phyloP scores from a whole-genome alignment of 768 basidiomycete genomes.

The Mycena alexandri region DNA sequence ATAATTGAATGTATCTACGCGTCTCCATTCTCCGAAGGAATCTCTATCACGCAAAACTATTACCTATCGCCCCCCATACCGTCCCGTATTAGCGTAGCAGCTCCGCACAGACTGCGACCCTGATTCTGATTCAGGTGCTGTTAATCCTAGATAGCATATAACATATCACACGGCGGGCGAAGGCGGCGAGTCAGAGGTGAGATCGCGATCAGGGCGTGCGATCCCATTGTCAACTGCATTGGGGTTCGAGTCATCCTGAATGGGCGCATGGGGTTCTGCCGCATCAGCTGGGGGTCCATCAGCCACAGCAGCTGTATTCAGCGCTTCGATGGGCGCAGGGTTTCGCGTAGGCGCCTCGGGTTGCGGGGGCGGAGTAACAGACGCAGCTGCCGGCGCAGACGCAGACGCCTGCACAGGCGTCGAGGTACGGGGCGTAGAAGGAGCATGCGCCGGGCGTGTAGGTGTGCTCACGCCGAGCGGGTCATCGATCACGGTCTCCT shows the following conservation, averaged over 20 bases:
- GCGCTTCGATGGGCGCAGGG: constrained; percentile 10
- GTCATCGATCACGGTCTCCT: constrained; percentile 25
- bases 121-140: constrained; percentile 5
- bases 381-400: constrained; percentile 1
- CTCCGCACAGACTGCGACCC: constrained; percentile 7
- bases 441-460: constrained; percentile 9
- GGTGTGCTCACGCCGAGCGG: constrained; percentile 36
- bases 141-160: not conserved
- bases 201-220: constrained; percentile 27
- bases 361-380: not conserved
- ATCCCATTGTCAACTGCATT: constrained; percentile 38
- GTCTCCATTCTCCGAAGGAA: constrained; percentile 34
- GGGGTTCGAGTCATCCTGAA: constrained; percentile 26
- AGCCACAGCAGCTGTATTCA: not conserved
- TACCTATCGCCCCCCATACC: not conserved
- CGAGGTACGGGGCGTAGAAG: constrained; percentile 24
- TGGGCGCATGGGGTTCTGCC: constrained; percentile 9
- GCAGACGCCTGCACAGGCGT: constrained; percentile 16
- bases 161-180: constrained; percentile 23
- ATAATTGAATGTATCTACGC: constrained; percentile 27
- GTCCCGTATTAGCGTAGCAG: constrained; percentile 4
- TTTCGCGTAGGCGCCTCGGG: not conserved
- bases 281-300: constrained; percentile 5
- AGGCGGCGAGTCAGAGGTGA: not conserved
- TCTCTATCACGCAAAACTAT: constrained; percentile 18